Base-by-base conservation (phyloP, 2,329 filamentous ascomycete genomes). In the Neophaeococcomyces mojaviensis region DNA sequence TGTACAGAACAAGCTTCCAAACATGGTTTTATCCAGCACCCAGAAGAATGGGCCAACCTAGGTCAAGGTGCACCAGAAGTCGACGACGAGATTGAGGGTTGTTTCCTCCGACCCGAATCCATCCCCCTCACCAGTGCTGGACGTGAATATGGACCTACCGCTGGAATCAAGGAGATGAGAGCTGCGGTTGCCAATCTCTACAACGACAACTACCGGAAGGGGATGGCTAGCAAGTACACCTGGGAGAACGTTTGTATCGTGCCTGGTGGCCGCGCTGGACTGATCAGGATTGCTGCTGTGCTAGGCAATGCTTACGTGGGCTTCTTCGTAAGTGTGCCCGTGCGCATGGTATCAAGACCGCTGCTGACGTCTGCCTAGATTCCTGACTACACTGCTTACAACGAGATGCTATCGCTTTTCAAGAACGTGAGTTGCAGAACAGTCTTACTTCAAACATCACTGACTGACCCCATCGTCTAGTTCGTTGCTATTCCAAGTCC, bases 161-260 rank as follows among this genome's bases (percentile, higher is more conserved):
- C 90, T 32, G 90, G 90, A 59, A 97, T 96, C 73, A 90, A 88
- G 70, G 82, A 87, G 20, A 73, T 97, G 54, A 78, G 90, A 57
- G 85, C 88, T 61, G 90, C 90, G 15, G 88, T 97, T 36, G 90
- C 90, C 48, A 81, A 82, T 49, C 77, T 97, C 51, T 97, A 97
- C 77, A 97, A 97, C 61, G 84, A 84, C 64, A 86, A 90, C 66
- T 90, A 96, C 61, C 82, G 90, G 54, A 71, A 90, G 69, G 88
- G 85, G 61, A 94, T 92, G 71, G 76, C 81, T 9, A 90, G 84
- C 66, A 76, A 94, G 68, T 97, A 97, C 66, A 94, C 86, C 4
- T 96, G 87, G 85, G 90, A 97, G 73, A 97, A 97, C 65, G 90
- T 96, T 15, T 89, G 86, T 64, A 94, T 97, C 63, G 90, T 97